Percentiles rank a stretch among this genome's conserved stretches.
Conservation (phyloP, 2,329 filamentous ascomycete species). For the Aspergillus glaucus region DNA sequence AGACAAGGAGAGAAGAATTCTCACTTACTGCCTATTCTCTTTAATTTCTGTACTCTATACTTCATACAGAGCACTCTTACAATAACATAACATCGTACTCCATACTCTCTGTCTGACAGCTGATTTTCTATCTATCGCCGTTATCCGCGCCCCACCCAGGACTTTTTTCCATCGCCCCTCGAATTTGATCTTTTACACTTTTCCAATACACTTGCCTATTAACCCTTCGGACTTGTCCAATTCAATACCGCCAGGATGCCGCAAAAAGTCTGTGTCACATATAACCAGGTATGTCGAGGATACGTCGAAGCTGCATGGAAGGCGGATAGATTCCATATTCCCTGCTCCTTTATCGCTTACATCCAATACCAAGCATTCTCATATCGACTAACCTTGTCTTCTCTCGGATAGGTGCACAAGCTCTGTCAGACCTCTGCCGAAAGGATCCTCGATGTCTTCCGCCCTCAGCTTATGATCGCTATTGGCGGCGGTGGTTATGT, state of each 20-base stretch:
- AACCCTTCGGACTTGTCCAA: not conserved
- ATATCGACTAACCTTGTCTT: constrained; percentile 8
- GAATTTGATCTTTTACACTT: not conserved
- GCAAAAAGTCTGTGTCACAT: constrained; percentile 82
- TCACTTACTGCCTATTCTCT: not conserved
- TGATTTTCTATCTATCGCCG: no score
- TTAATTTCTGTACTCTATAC: no score
- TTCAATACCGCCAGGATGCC: constrained; percentile 53
- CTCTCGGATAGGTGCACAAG: constrained; percentile 72
- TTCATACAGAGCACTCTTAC: no score
- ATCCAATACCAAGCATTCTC: not conserved
- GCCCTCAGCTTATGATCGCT: constrained; percentile 95
- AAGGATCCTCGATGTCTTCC: constrained; percentile 74
- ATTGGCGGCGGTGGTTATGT: constrained; percentile 98
- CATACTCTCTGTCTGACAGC: no score
- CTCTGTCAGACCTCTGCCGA: constrained; percentile 83
- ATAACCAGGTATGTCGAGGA: constrained; percentile 67
- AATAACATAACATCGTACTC: no score
- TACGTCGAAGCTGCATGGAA: not conserved
- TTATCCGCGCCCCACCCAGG: not conserved
- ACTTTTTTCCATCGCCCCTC: not conserved
- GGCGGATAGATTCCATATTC: not conserved
- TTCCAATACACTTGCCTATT: not conserved
- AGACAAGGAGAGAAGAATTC: not conserved
- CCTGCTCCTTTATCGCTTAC: constrained; percentile 1